phyloP scores from a whole-genome alignment of 1,284 basidiomycete species.

The Cystobasidium slooffiae region DNA sequence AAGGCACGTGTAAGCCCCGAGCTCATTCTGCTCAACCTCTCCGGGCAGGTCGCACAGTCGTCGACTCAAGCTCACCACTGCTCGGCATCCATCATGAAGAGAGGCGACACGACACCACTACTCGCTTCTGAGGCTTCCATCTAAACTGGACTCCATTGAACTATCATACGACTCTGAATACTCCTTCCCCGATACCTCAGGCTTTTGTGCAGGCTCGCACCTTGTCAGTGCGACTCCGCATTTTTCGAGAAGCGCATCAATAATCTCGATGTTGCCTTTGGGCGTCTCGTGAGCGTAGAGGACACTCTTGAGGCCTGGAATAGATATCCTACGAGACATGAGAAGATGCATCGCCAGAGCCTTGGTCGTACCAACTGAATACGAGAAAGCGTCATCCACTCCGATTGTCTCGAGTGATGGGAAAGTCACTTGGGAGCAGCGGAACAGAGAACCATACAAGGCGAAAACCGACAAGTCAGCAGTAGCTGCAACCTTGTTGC shows the following conservation, averaged over 20 bases:
- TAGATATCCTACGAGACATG: neutral
- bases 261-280: neutral
- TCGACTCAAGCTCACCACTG: no score
- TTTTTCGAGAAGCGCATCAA: neutral
- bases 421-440: neutral
- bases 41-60: no score
- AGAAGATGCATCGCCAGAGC: slow-evolving; percentile 2
- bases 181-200: neutral
- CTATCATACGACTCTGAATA: neutral
- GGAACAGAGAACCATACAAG: slow-evolving; percentile 27
- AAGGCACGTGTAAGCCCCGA: no score
- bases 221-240: neutral
- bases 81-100: no score
- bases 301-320: neutral
- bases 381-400: slow-evolving; percentile 2
- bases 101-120: no score
- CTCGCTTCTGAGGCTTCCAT: no score
- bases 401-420: slow-evolving; percentile 2
- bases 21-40: no score
- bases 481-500: neutral
- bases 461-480: neutral
- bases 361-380: neutral
- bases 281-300: slow-evolving; percentile 6
- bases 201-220: neutral
- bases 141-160: neutral